These are phyloP conservation scores for Penicillium paxilli DNA, from an alignment of 495 filamentous ascomycete species.

Conservation along the genomic window DNA sequence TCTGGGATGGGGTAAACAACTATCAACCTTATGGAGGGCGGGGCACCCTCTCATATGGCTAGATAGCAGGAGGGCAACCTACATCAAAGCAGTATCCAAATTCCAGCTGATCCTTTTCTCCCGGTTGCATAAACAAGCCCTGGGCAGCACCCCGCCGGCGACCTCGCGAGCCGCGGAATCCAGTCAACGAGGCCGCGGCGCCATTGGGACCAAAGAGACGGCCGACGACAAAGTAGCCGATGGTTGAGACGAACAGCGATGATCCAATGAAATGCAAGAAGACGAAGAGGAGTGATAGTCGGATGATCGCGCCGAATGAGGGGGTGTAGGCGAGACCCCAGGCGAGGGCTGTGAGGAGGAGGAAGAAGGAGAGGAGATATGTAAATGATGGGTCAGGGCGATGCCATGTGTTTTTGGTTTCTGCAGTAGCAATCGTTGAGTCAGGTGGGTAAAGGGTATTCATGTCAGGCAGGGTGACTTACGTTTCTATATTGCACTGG, in stretches of 20 bases:
- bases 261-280: conserved; percentile 67
- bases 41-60: too few species aligned
- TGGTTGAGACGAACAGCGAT: conserved; percentile 60
- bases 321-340: conserved; percentile 72
- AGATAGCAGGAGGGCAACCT: conserved; percentile 15
- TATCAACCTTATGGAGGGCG: too few species aligned
- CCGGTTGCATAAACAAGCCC: conserved; percentile 58
- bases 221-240: conserved; percentile 65
- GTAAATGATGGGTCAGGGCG: conserved; percentile 76
- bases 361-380: conserved; percentile 74
- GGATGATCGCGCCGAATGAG: conserved; percentile 55
- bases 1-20: not conserved
- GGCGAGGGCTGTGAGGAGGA: conserved; percentile 68
- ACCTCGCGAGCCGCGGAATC: conserved; percentile 44
- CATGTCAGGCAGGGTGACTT: conserved; percentile 12
- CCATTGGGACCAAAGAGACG: conserved; percentile 59
- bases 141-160: conserved; percentile 51
- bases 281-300: conserved; percentile 62
- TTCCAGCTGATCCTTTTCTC: conserved; percentile 60
- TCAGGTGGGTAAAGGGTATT: not conserved
- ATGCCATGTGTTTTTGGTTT: conserved; percentile 79
- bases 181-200: conserved; percentile 40
- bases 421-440: conserved; percentile 32
- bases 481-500: conserved; percentile 56
- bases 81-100: conserved; percentile 83